phyloP scores from a whole-genome alignment of 139 green algal genomes.

The Desmodesmus armatus region DNA sequence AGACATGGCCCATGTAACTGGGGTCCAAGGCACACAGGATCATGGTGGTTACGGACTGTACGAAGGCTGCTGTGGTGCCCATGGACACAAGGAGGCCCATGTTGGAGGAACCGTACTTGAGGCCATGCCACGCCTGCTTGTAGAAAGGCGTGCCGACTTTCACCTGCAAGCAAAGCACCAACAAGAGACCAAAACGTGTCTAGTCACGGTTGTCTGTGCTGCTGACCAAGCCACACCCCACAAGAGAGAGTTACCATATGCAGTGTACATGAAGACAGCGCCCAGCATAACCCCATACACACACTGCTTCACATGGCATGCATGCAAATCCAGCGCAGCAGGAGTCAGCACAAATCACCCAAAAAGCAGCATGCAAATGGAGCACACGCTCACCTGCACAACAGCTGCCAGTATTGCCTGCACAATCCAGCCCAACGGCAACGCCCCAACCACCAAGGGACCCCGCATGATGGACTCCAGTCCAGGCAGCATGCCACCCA shows the following conservation, averaged over 20 bases:
- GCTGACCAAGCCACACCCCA: no score
- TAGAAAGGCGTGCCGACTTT: slow-evolving; percentile 73
- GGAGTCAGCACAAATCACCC: no score
- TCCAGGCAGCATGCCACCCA: slow-evolving; percentile 72
- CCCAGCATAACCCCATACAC: background rate
- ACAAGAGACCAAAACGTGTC: no score
- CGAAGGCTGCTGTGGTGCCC: slow-evolving; percentile 92
- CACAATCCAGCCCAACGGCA: slow-evolving; percentile 32
- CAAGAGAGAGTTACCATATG: no score
- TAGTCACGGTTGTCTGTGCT: no score
- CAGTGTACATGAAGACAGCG: no score
- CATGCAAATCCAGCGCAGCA: background rate
- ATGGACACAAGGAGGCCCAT: slow-evolving; percentile 94
- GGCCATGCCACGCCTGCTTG: slow-evolving; percentile 46
- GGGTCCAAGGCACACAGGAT: slow-evolving; percentile 11
- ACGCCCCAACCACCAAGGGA: background rate
- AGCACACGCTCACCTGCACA: slow-evolving; percentile 20
- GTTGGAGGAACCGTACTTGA: slow-evolving; percentile 60
- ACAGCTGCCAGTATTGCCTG: slow-evolving; percentile 17
- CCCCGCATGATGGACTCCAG: slow-evolving; percentile 33
- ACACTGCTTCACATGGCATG: background rate
- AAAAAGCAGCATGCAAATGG: no score
- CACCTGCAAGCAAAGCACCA: no score
- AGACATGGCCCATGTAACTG: slow-evolving; percentile 53
- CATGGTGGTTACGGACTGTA: slow-evolving; percentile 83